phyloP scores from a whole-genome alignment of 2,329 filamentous ascomycete species.

The Monilinia polystroma region DNA sequence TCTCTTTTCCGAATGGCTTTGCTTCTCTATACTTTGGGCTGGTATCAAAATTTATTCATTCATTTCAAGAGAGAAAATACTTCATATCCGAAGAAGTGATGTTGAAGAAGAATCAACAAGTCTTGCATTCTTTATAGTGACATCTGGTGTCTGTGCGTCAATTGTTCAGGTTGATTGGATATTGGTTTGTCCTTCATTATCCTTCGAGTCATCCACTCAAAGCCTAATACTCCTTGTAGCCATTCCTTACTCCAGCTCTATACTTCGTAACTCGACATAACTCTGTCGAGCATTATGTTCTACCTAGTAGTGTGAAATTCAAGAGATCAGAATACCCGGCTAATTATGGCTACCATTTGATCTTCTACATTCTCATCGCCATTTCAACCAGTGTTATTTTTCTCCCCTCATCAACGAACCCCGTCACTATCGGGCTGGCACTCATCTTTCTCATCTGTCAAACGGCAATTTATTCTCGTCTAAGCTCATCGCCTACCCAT shows the following conservation, averaged over 20 bases:
- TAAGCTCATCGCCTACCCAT: background rate
- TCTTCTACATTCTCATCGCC: constrained; percentile 21
- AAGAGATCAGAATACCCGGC: background rate
- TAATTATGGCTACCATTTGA: constrained; percentile 8
- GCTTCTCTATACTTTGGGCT: constrained; percentile 21
- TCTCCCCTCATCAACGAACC: background rate
- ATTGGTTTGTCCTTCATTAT: constrained; percentile 14
- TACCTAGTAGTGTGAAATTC: background rate
- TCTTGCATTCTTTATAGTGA: constrained; percentile 21
- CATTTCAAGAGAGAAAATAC: constrained; percentile 1
- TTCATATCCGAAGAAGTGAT: background rate
- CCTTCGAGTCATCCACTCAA: background rate
- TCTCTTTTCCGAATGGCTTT: constrained; percentile 18
- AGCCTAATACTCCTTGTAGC: constrained; percentile 2
- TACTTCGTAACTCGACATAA: constrained; percentile 18
- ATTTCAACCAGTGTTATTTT: constrained; percentile 20
- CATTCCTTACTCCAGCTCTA: constrained; percentile 20
- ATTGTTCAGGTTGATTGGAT: constrained; percentile 21
- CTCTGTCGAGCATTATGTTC: background rate
- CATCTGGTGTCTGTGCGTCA: constrained; percentile 21
- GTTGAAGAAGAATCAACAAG: constrained; percentile 14
- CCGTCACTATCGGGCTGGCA: constrained; percentile 3
- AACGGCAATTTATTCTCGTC: constrained; percentile 15
- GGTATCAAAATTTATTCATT: constrained; percentile 20
- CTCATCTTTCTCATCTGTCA: constrained; percentile 16